Base-by-base conservation (phyloP, 179 eudicot species). In the Carnegiea gigantea region DNA sequence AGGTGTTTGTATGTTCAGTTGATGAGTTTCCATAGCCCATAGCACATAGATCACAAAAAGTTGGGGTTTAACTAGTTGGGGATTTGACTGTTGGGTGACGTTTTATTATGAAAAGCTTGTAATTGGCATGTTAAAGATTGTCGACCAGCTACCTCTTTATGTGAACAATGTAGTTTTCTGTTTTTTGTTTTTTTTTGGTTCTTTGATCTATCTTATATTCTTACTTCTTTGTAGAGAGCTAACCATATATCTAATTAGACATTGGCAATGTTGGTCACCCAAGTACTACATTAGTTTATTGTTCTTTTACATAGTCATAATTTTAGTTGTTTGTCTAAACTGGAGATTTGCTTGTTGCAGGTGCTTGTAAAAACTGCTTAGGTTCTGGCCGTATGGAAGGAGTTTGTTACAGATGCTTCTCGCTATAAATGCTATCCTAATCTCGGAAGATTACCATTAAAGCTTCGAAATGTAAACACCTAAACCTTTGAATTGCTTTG, bases 371-470 rank as follows among this genome's bases (percentile, higher is more conserved):
- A 93, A 86, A 86, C 86, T 86, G 97, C 97, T 85, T 94, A 93
- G 60, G 86, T 87, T 79, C 86, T 90, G 71, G 83, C 48, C 84
- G 92, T 87, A 44, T 91, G 93, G 97, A 95, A 90, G 92, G 95
- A 92, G 76, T 97, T 94, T 81, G 95, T 97, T 6, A 62, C 81
- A 81, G 98, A 94, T 84, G 97, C 95, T 89, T 90, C 97, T 81
- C 86, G 86, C 64, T 93, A 95, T 84, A 92, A 93, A 86, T 88
- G 86, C 82, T 97, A 97, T 86, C 84, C 92, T 80, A 94, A 94
- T 86, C 95, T 97, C 79, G 99, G 99, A 86, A 91, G 89, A 88
- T 86, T 92, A 91, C 98, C 93, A 84, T 79, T 90, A 78, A 94
- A 91, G 88, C 95, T 97, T 81, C 90, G 88, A 77, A 91, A 86